Base-by-base conservation (phyloP, 2,329 filamentous ascomycete species). In the Rhinocladiella mackenziei region DNA sequence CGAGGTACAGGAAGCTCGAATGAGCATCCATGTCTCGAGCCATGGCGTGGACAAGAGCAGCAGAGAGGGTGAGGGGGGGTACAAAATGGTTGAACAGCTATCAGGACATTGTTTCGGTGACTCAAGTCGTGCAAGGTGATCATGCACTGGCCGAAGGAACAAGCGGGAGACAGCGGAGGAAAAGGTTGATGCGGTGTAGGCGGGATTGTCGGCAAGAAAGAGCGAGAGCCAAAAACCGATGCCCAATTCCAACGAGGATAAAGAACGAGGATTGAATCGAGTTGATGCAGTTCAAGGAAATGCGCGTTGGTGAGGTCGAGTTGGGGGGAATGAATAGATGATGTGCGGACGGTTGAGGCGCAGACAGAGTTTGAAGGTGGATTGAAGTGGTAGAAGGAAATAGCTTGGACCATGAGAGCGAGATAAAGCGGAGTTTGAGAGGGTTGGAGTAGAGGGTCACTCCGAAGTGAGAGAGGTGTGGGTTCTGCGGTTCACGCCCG, bases 1-100 rank as follows among this genome's bases (percentile, higher is more conserved):
- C 56, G 6, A 73, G 61, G 50, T 65, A 61, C 51, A 65, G 57
- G 53, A 73, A 72, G 45, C 69, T 69, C 41, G 65, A 62, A 33
- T 70, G 54, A 28, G 69, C 63, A 57, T 72, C 68, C 60, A 69
- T 65, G 13, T 58, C 33, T 26, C 45, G 35, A 26, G 49, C 28
- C 38, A 45, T 48, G 43, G 14, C 29, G 28, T 30, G 23, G 14
- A 40, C 28, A 37, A 19, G 23, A 40, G 25, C 11, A 32, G 17
- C 33, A 19, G 25, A 15, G 4, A 15, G 34, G 26, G 22, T 11
- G 19, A 19, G 6, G 29, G 15, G 33, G 31, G 28, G 45, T 43
- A 42, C 37, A 39, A n/a, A 26, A 32, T 32, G 22, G 37, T 45
- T 39, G 33, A 36, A 40, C 33, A 39, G 35, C 34, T 37, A 18